Conservation (phyloP, 805 yeast genomes). For the Barnettozyma sp. region DNA sequence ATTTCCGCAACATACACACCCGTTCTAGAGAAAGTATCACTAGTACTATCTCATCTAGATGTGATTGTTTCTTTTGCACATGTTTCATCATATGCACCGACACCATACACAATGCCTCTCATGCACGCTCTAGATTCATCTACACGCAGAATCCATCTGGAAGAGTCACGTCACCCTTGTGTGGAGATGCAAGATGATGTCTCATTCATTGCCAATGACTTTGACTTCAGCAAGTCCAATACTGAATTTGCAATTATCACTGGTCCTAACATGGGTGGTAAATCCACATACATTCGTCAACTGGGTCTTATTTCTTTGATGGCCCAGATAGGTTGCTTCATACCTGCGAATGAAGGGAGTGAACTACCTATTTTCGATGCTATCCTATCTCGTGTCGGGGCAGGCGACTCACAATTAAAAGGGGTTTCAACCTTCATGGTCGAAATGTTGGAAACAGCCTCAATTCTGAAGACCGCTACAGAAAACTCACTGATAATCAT, state of each 20-base stretch:
- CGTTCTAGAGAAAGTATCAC: conserved; percentile 62
- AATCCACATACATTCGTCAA: conserved; percentile 86
- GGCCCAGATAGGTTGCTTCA: conserved; percentile 86
- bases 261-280: conserved; percentile 98
- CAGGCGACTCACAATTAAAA: conserved; percentile 94
- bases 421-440: conserved; percentile 96
- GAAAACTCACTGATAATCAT: conserved; percentile 74
- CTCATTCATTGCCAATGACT: conserved; percentile 87
- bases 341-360: conserved; percentile 67
- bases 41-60: conserved; percentile 66
- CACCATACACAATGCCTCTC: conserved; percentile 69
- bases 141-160: conserved; percentile 45
- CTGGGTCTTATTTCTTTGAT: conserved; percentile 78
- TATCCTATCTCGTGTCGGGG: conserved; percentile 94
- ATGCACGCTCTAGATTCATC: conserved; percentile 47
- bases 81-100: conserved; percentile 74
- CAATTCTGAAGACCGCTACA: conserved; percentile 76
- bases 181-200: conserved; percentile 88
- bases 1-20: conserved; percentile 79
- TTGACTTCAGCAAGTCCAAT: conserved; percentile 47
- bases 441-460: conserved; percentile 92
- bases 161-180: conserved; percentile 90
- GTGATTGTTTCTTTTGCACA: conserved; percentile 83
- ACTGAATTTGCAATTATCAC: conserved; percentile 79
- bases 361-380: conserved; percentile 85